Conservation (phyloP, 2,329 filamentous ascomycete genomes). For the Dactylonectria macrodidyma region DNA sequence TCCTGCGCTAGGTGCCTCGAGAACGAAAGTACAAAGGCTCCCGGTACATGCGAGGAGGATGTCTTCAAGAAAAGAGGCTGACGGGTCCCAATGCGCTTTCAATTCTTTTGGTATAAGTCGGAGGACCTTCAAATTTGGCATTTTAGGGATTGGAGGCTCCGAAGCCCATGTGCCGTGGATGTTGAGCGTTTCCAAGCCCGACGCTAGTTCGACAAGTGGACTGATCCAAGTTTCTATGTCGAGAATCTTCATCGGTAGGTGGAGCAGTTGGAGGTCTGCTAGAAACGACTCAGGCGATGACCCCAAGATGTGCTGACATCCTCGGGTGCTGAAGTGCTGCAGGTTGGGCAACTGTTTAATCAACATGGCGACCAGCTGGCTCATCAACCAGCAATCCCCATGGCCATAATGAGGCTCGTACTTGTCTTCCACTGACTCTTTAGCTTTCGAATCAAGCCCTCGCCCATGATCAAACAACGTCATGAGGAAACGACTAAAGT, state of each 20-base stretch:
- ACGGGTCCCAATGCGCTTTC: no score
- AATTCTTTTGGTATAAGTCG: neutral
- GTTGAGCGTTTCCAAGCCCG: conserved; percentile 18
- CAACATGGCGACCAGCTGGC: conserved; percentile 12
- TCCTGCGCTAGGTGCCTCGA: conserved; percentile 2
- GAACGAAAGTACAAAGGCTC: conserved; percentile 1
- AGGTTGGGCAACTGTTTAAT: conserved; percentile 13
- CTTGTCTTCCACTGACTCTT: neutral
- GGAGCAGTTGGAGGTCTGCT: neutral
- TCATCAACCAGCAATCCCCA: neutral
- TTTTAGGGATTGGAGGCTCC: neutral
- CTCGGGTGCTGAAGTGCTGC: neutral
- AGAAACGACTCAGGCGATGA: neutral
- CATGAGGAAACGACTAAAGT: neutral
- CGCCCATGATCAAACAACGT: neutral
- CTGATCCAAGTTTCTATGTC: neutral
- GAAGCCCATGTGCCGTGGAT: neutral
- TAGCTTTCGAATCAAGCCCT: neutral
- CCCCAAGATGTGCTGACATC: neutral
- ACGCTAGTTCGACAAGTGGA: neutral
- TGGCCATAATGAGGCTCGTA: neutral
- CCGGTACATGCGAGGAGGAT: conserved; percentile 2
- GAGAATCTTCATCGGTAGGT: neutral
- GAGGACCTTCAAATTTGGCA: conserved; percentile 17
- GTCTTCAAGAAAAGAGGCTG: neutral